Evolutionary conservation across 768 basidiomycete species (phyloP), one percentile per base, ranked within the genome.

Genomic region (Fomitopsis serialis): DNA sequence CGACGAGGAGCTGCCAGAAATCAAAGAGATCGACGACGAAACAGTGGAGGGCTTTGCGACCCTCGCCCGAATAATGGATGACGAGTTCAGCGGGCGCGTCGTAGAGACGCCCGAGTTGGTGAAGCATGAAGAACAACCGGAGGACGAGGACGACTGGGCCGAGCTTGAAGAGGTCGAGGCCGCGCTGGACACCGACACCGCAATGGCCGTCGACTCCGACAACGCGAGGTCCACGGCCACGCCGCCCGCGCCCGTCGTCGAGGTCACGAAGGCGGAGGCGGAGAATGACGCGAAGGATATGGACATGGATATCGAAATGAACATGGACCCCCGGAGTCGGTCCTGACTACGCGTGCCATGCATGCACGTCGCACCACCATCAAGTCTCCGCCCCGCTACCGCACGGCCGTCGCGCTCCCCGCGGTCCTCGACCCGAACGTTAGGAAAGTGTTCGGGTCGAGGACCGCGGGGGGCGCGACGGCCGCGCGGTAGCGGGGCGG

Each of bases 41-140:
- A 80, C 76, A 3, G 74, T 73, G 50, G 73, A 72, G 45, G 78
- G 78, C n/a, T 79, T 79, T 45, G 78, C 79, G 25, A 60, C 67
- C 2, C 64, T 75, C 10, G 76, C 75, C 12, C 65, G 66, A 2
- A 44, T 57, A 11, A 22, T 36, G 47, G 32, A 49, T 32, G 48
- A 48, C 37, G 37, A 40, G 15, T 40, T 40, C 37, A 40, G 15
- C 37, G 6, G 37, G 37, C 37, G 4, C 15, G 37, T 17, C 15
- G 6, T 17, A 4, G 37, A 40, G 37, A 17, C 19, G 37, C 37
- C 37, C 15, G 37, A 17, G 37, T 7, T 17, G 8, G 19, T 40
- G 13, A 40, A 40, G 37, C 37, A 40, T 5, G 37, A 40, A 40
- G 37, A 17, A 15, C 7, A 11, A 5, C 11, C 19, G 37, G 37